A percentile compares a stretch with the other conserved stretches of the same genome.
Evolutionary conservation across 2,329 filamentous ascomycete genomes (phyloP).

Genomic region (Trematosphaeria pertusa): DNA sequence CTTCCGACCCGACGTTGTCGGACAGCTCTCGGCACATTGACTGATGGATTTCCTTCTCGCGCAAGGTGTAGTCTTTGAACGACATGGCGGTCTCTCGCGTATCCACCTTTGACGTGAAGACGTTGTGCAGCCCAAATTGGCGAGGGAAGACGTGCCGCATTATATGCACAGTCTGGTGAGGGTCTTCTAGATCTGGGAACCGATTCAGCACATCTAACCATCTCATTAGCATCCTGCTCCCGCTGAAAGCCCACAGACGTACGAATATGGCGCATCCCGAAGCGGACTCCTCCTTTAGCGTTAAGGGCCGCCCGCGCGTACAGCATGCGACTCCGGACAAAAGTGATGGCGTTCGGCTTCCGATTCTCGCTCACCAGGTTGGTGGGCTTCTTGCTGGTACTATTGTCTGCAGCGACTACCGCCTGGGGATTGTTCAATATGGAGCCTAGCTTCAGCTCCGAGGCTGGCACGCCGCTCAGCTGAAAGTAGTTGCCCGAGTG

Average conservation of each 20-base stretch:
- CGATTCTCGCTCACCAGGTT: conserved; percentile 18
- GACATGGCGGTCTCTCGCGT: conserved; percentile 70
- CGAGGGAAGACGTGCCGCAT: conserved; percentile 94
- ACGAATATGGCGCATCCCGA: conserved; percentile 85
- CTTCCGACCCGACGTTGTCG: conserved; percentile 21
- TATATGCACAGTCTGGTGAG: conserved; percentile 68
- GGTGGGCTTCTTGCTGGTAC: conserved; percentile 2
- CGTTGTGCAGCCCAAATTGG: conserved; percentile 90
- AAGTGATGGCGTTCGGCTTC: conserved; percentile 67
- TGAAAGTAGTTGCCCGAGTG: conserved; percentile 75
- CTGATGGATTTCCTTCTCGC: conserved; percentile 78
- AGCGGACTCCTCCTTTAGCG: conserved; percentile 69
- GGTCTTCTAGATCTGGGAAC: conserved; percentile 58
- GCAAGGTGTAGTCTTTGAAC: conserved; percentile 83
- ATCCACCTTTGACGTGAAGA: conserved; percentile 78
- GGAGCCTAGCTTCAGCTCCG: conserved; percentile 48
- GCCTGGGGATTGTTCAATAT: conserved; percentile 8
- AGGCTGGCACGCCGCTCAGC: conserved; percentile 72
- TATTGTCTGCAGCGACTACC: not conserved
- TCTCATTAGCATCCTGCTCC: too few species aligned
- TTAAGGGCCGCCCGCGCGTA: conserved; percentile 80
- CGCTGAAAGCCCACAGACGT: too few species aligned
- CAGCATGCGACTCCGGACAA: conserved; percentile 84
- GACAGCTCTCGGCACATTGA: conserved; percentile 29
- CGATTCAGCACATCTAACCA: conserved; percentile 79